Percentiles rank a stretch among this genome's conserved stretches.
Conservation (phyloP, 2,329 filamentous ascomycete genomes). For the Pseudogymnoascus destructans region DNA sequence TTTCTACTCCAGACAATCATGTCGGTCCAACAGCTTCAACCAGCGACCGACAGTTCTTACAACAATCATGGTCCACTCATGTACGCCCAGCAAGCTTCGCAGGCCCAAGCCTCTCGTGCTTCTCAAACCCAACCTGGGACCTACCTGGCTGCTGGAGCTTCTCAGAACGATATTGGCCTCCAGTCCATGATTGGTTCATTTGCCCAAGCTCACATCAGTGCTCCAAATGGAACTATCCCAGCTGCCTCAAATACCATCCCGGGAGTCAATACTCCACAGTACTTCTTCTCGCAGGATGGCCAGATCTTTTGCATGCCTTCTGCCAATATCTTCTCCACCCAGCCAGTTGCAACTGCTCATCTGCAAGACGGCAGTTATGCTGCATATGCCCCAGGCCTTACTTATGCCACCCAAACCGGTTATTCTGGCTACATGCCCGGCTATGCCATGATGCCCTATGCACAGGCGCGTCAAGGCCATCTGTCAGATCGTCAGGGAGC, state of each 20-base stretch:
- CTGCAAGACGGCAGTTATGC: slow-evolving; percentile 22
- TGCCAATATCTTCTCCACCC: slow-evolving; percentile 22
- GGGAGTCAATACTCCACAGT: slow-evolving; percentile 20
- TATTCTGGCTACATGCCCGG: slow-evolving; percentile 25
- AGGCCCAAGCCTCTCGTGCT: slow-evolving; percentile 21
- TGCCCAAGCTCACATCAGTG: slow-evolving; percentile 21
- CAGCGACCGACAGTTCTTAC: slow-evolving; percentile 18
- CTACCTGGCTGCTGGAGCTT: slow-evolving; percentile 13
- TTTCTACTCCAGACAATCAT: slow-evolving; percentile 22
- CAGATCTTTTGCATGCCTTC: slow-evolving; percentile 24
- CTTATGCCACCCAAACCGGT: slow-evolving; percentile 23
- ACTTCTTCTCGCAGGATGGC: slow-evolving; percentile 25
- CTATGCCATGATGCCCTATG: slow-evolving; percentile 24
- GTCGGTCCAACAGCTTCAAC: slow-evolving; percentile 26
- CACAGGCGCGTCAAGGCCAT: slow-evolving; percentile 20
- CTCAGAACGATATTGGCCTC: slow-evolving; percentile 17
- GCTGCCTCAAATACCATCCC: slow-evolving; percentile 20
- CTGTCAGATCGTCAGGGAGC: slow-evolving; percentile 23
- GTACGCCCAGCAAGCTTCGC: slow-evolving; percentile 21
- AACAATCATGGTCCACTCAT: slow-evolving; percentile 21
- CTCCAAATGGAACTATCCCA: slow-evolving; percentile 28
- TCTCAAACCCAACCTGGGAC: slow-evolving; percentile 20
- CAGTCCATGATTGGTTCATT: slow-evolving; percentile 22
- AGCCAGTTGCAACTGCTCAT: slow-evolving; percentile 20
- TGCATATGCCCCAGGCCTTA: slow-evolving; percentile 19